Percentiles rank a stretch among this genome's conserved stretches.
Evolutionary conservation across 768 basidiomycete genomes (phyloP).

Genomic region (Lentinula sp.): DNA sequence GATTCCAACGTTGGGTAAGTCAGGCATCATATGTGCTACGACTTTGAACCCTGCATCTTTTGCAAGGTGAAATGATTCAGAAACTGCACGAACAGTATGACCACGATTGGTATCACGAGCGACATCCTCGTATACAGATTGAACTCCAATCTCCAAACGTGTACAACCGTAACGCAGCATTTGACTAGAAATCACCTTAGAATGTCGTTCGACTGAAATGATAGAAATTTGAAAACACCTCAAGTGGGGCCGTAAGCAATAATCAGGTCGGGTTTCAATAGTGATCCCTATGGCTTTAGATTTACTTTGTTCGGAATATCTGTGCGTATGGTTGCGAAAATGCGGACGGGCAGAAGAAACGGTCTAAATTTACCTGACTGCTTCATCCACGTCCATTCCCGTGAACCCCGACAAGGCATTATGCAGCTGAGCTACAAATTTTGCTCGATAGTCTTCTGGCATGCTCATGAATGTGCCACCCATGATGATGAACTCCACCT

Average conservation of each 20-base stretch:
- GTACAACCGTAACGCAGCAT: conserved; percentile 99
- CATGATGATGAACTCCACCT: conserved; percentile 94
- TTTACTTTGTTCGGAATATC: conserved; percentile 95
- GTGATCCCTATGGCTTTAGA: conserved; percentile 99
- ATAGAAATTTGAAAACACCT: conserved; percentile 37
- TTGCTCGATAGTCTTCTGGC: conserved; percentile 91
- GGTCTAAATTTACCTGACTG: conserved; percentile 56
- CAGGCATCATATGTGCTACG: conserved; percentile 99
- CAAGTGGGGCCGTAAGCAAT: conserved; percentile 94
- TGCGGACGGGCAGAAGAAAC: not conserved
- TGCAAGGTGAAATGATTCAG: conserved; percentile 94
- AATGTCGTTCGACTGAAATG: not conserved
- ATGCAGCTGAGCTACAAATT: conserved; percentile 93
- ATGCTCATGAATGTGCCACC: conserved; percentile 99
- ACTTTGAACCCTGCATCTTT: conserved; percentile 99
- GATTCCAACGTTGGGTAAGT: conserved; percentile 94
- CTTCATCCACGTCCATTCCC: conserved; percentile 90
- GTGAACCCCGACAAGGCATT: conserved; percentile 96
- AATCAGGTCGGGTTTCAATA: conserved; percentile 97
- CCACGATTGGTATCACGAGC: conserved; percentile 98
- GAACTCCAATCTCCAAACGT: conserved; percentile 95
- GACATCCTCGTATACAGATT: conserved; percentile 99
- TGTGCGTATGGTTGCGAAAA: conserved; percentile 18
- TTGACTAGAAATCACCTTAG: conserved; percentile 48
- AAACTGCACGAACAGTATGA: conserved; percentile 95